These are phyloP conservation scores for Porogramme epimiltina DNA, from an alignment of 1,284 basidiomycete species.

Conservation along the genomic window DNA sequence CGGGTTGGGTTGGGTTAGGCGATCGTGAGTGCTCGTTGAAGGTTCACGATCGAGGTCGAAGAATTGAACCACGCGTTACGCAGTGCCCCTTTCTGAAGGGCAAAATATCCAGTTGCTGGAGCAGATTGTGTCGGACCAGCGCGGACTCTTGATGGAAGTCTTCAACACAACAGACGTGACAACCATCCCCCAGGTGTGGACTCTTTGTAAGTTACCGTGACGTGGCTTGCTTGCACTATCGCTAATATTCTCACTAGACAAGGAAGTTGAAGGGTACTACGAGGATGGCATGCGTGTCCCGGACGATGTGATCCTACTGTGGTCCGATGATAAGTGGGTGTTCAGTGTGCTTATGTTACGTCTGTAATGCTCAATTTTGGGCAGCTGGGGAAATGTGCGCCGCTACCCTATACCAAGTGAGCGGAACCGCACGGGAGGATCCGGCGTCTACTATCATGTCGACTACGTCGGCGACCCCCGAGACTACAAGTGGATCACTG, in stretches of 20 bases:
- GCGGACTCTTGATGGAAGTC: constrained; percentile 56
- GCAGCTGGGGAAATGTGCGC: constrained; percentile 61
- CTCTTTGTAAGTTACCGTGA: constrained; percentile 48
- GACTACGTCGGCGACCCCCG: constrained; percentile 53
- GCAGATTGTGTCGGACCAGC: constrained; percentile 61
- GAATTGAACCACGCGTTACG: too few relatives aligned
- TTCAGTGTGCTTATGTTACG: neutral
- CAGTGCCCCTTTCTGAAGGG: constrained; percentile 53
- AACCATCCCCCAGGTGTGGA: constrained; percentile 65
- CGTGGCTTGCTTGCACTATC: neutral
- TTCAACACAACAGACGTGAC: constrained; percentile 52
- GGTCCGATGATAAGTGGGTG: constrained; percentile 63
- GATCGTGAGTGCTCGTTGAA: constrained; percentile 20
- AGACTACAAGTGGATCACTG: constrained; percentile 67
- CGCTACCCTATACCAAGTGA: constrained; percentile 54
- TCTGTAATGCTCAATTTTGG: neutral
- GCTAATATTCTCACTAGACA: constrained; percentile 37
- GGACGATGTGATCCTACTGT: constrained; percentile 59
- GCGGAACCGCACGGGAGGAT: constrained; percentile 60
- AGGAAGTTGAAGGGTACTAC: constrained; percentile 72
- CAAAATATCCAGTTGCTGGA: constrained; percentile 56
- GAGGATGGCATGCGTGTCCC: constrained; percentile 58
- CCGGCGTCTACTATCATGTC: constrained; percentile 72
- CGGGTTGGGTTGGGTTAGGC: constrained; percentile 14
- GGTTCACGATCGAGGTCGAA: too few relatives aligned